phyloP scores from a whole-genome alignment of 176 grass and related monocot genomes.

The Oryza australiensis region DNA sequence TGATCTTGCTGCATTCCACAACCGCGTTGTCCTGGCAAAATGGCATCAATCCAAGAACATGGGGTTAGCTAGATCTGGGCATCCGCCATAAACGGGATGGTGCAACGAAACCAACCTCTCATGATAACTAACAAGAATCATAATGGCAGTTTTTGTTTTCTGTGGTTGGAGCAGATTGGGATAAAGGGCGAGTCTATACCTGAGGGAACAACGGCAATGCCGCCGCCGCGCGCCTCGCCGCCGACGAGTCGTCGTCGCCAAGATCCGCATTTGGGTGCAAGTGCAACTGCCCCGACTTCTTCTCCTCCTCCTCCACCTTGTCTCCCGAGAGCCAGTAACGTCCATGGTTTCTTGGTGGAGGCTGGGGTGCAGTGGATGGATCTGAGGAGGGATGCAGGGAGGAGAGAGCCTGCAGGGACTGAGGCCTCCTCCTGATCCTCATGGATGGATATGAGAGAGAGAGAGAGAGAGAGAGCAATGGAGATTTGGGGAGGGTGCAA shows the following conservation, averaged over 20 bases:
- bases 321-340: background rate
- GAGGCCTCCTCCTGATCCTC: slow-evolving; percentile 85
- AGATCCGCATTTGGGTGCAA: slow-evolving; percentile 67
- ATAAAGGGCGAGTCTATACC: slow-evolving; percentile 13
- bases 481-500: slow-evolving; percentile 62
- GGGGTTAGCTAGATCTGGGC: slow-evolving; percentile 37
- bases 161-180: slow-evolving; percentile 10
- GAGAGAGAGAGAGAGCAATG: background rate
- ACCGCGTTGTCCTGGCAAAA: slow-evolving; percentile 23
- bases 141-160: background rate
- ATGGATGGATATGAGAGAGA: slow-evolving; percentile 41
- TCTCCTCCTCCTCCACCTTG: slow-evolving; percentile 12
- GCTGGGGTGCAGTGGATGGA: slow-evolving; percentile 39
- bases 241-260: background rate
- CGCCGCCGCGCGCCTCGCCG: slow-evolving; percentile 7
- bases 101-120: slow-evolving; percentile 26
- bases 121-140: background rate
- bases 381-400: slow-evolving; percentile 35
- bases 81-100: background rate
- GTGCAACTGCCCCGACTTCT: slow-evolving; percentile 25
- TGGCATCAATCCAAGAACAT: background rate
- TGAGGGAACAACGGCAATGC: slow-evolving; percentile 40
- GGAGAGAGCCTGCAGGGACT: slow-evolving; percentile 25
- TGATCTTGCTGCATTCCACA: slow-evolving; percentile 40
- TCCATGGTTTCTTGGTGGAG: slow-evolving; percentile 13